A percentile compares a stretch with the other conserved stretches of the same genome.
phyloP scores from a whole-genome alignment of 192 early-diverging fungal species.

The Lobulomyces angularis region DNA sequence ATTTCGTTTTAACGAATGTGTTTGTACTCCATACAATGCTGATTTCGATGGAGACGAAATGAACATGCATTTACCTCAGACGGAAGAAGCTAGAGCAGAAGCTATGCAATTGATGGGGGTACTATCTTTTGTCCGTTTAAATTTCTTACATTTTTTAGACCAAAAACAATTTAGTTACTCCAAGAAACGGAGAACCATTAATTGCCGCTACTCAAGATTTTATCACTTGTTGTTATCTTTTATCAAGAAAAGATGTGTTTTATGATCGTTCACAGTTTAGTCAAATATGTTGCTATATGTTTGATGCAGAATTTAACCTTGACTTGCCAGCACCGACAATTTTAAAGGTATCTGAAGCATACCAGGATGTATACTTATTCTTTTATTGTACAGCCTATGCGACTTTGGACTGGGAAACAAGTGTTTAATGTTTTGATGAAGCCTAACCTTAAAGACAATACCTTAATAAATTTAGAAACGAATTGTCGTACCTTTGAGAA shows the following conservation, averaged over 20 bases:
- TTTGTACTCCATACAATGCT: slow-evolving; percentile 98
- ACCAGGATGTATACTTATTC: not conserved
- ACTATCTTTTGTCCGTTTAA: slow-evolving; percentile 10
- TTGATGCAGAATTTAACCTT: slow-evolving; percentile 68
- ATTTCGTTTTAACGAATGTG: slow-evolving; percentile 99
- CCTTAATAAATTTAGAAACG: slow-evolving; percentile 80
- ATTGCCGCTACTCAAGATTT: slow-evolving; percentile 99
- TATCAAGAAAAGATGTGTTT: slow-evolving; percentile 88
- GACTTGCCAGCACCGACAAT: slow-evolving; percentile 91
- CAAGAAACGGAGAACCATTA: slow-evolving; percentile 93
- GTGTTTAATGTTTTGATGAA: slow-evolving; percentile 78
- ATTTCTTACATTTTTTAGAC: slow-evolving; percentile 19
- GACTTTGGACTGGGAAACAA: slow-evolving; percentile 96
- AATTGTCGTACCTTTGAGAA: slow-evolving; percentile 42
- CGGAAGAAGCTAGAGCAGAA: slow-evolving; percentile 94
- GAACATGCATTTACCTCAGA: slow-evolving; percentile 99
- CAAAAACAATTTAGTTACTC: slow-evolving; percentile 94
- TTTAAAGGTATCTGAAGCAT: slow-evolving; percentile 36
- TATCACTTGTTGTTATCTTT: slow-evolving; percentile 87
- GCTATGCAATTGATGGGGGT: slow-evolving; percentile 89
- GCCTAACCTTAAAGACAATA: slow-evolving; percentile 57
- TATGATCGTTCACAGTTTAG: slow-evolving; percentile 87
- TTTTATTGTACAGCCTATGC: slow-evolving; percentile 45
- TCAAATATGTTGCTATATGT: slow-evolving; percentile 85
- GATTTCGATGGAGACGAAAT: slow-evolving; percentile 99